Conservation (phyloP, 108 stramenopile species). For the Aurantiochytrium sp. region DNA sequence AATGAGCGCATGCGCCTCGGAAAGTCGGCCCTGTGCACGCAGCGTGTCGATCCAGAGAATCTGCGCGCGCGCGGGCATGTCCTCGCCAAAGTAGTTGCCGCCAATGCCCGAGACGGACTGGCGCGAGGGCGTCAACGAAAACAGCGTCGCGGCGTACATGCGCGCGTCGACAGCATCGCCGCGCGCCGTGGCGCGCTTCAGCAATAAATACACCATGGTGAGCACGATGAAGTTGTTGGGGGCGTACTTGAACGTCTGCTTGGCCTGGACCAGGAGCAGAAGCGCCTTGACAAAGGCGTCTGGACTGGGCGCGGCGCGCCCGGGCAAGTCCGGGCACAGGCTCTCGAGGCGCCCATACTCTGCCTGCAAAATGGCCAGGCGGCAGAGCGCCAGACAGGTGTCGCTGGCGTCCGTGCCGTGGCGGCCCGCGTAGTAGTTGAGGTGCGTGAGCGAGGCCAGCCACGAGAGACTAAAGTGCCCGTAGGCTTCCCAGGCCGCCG, state of each 20-base stretch:
- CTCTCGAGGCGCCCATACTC: background rate
- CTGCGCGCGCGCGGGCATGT: background rate
- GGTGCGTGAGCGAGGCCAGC: background rate
- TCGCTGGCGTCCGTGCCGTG: background rate
- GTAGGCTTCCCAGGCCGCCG: conserved; percentile 8
- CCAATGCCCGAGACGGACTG: conserved; percentile 23
- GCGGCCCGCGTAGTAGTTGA: background rate
- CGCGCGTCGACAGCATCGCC: background rate
- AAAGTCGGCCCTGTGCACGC: background rate
- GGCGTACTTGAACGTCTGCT: conserved; percentile 4
- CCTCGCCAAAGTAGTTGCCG: background rate
- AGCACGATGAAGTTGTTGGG: conserved; percentile 24
- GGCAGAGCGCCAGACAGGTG: conserved; percentile 4
- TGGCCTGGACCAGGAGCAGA: background rate
- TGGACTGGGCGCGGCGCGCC: background rate
- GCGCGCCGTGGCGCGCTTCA: background rate
- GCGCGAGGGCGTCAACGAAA: background rate
- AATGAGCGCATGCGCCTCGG: background rate
- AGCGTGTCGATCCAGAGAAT: conserved; percentile 6
- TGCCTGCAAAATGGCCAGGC: background rate
- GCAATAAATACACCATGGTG: background rate
- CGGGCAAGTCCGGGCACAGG: background rate
- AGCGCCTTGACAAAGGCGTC: background rate
- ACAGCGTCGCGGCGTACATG: background rate
- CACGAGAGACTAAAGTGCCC: conserved; percentile 14